Percentiles rank a stretch among this genome's conserved stretches.
These are phyloP conservation scores for Fusarium sp. DNA, from an alignment of 2,329 filamentous ascomycete species.

Conservation along the genomic window DNA sequence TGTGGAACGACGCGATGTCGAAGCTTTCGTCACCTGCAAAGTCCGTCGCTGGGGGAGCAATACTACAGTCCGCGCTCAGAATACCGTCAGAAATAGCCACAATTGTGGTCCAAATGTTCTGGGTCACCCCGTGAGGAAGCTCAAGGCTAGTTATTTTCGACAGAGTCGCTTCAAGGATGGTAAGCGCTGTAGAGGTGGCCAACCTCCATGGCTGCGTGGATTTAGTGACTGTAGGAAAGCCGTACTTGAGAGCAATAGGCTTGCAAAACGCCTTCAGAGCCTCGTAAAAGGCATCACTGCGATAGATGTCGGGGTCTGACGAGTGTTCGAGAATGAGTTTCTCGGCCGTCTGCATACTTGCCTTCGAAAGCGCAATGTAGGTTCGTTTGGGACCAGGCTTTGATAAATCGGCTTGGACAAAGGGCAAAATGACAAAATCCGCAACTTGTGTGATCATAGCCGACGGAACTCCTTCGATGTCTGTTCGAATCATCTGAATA, in stretches of 20 bases:
- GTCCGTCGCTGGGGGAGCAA: conserved; percentile 60
- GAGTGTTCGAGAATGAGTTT: conserved; percentile 72
- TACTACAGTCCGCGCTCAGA: conserved; percentile 73
- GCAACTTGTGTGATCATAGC: conserved; percentile 79
- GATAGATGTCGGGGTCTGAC: conserved; percentile 76
- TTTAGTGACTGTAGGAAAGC: conserved; percentile 80
- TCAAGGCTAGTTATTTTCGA: conserved; percentile 68
- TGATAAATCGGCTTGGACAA: conserved; percentile 60
- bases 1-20: conserved; percentile 81
- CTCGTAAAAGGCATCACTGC: conserved; percentile 74
- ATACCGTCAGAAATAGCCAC: conserved; percentile 78
- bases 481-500: conserved; percentile 76
- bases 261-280: conserved; percentile 77
- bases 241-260: conserved; percentile 85
- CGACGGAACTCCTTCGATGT: conserved; percentile 74
- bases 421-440: conserved; percentile 80
- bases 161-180: conserved; percentile 77
- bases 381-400: conserved; percentile 72
- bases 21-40: conserved; percentile 82
- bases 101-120: conserved; percentile 79
- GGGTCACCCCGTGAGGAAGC: conserved; percentile 62
- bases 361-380: conserved; percentile 91
- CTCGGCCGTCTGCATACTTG: conserved; percentile 80
- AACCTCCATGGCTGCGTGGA: conserved; percentile 82
- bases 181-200: conserved; percentile 79